Evolutionary conservation across 345 rosid species (phyloP).

Genomic region (Salix suchowensis): DNA sequence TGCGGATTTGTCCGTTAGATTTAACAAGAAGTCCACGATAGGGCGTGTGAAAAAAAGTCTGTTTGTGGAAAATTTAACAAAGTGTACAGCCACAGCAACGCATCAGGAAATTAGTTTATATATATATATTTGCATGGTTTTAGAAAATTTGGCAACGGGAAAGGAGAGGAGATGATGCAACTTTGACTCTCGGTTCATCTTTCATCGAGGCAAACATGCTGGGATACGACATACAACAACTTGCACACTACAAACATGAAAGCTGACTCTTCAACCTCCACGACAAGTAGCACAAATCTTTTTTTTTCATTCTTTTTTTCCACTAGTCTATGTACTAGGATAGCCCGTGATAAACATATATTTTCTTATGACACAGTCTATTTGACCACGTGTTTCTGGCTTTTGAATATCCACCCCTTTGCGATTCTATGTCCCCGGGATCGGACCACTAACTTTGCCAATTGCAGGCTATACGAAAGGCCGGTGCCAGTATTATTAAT

Average conservation of each 20-base stretch:
- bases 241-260: slow-evolving; percentile 21
- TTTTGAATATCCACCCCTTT: slow-evolving; percentile 5
- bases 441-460: not conserved
- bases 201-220: slow-evolving; percentile 19
- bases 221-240: slow-evolving; percentile 10
- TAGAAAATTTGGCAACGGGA: not conserved
- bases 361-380: slow-evolving; percentile 8
- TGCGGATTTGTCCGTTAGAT: too few relatives aligned
- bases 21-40: too few relatives aligned
- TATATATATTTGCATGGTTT: not conserved
- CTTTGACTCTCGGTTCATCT: slow-evolving; percentile 6
- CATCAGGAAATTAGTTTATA: not conserved
- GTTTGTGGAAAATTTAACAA: not conserved
- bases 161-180: not conserved
- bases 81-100: not conserved
- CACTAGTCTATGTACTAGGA: slow-evolving; percentile 26
- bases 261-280: slow-evolving; percentile 27
- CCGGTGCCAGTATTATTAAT: not conserved
- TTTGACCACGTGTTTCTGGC: slow-evolving; percentile 2
- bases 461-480: not conserved
- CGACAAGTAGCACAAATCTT: slow-evolving; percentile 27
- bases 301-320: slow-evolving; percentile 26
- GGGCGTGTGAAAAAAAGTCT: not conserved
- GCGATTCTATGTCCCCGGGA: slow-evolving; percentile 5
- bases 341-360: not conserved